Evolutionary conservation across 139 green algal genomes (phyloP).

Genomic region (Raphidocelis subcapitata): DNA sequence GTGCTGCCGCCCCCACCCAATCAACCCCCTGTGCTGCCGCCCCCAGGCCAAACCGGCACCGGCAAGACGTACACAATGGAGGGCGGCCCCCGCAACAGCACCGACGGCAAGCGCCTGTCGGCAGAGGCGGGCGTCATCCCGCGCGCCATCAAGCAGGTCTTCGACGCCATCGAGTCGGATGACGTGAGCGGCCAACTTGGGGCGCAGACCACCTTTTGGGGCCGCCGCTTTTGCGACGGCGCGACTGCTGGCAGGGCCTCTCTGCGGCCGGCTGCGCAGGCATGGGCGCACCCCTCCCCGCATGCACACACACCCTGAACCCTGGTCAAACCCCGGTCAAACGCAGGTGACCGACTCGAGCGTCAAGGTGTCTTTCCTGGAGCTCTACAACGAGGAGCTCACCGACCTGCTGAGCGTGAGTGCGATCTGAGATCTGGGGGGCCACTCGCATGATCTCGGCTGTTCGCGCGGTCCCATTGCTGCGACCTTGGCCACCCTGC

Average conservation of each 20-base stretch:
- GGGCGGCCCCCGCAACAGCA: constrained; percentile 67
- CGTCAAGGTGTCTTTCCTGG: constrained; percentile 88
- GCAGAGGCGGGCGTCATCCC: constrained; percentile 94
- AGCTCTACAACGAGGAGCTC: constrained; percentile 99
- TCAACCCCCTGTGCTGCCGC: too few relatives aligned
- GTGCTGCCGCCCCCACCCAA: too few relatives aligned
- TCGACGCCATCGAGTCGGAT: constrained; percentile 80
- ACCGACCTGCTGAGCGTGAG: constrained; percentile 88
- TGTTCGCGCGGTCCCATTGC: too few relatives aligned
- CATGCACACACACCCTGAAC: too few relatives aligned
- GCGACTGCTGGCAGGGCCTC: too few relatives aligned
- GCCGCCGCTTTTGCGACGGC: too few relatives aligned
- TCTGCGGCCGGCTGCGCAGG: too few relatives aligned
- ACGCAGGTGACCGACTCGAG: constrained; percentile 45
- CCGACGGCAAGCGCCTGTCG: constrained; percentile 54
- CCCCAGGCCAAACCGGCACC: constrained; percentile 91
- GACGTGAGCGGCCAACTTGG: constrained; percentile 8
- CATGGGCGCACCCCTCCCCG: constrained; percentile 16
- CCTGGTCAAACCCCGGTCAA: too few relatives aligned
- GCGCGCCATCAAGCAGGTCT: constrained; percentile 92
- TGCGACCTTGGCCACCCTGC: too few relatives aligned
- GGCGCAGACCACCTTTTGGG: background rate
- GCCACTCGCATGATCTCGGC: too few relatives aligned
- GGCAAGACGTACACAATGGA: constrained; percentile 99
- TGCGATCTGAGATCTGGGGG: background rate